phyloP scores from a whole-genome alignment of 768 basidiomycete genomes.

The Solioccasus polychromus region DNA sequence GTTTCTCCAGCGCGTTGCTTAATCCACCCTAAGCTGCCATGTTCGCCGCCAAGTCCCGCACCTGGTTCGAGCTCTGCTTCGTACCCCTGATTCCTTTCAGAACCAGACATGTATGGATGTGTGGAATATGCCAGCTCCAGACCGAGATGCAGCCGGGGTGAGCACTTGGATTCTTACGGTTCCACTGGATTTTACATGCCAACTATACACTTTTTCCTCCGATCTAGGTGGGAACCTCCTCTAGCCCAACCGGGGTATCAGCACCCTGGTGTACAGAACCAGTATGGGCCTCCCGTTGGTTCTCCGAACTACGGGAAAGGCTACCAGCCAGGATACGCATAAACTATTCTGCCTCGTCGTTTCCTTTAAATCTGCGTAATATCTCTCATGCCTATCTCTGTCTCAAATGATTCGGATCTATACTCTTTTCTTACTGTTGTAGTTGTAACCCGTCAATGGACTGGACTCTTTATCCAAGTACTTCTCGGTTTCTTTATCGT shows the following conservation, averaged over 20 bases:
- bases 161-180: slow-evolving; percentile 21
- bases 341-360: not conserved
- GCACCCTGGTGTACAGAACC: slow-evolving; percentile 29
- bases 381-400: slow-evolving; percentile 6
- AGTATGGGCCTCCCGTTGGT: slow-evolving; percentile 7
- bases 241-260: slow-evolving; percentile 35
- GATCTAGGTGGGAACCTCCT: slow-evolving; percentile 35
- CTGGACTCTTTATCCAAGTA: not conserved
- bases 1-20: not conserved
- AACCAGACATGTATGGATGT: slow-evolving; percentile 64
- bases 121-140: slow-evolving; percentile 68
- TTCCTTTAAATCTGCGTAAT: not conserved
- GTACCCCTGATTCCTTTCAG: slow-evolving; percentile 67
- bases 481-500: slow-evolving; percentile 6
- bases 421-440: not conserved
- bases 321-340: slow-evolving; percentile 32
- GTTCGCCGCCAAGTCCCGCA: slow-evolving; percentile 58
- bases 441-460: not conserved
- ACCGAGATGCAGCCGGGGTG: slow-evolving; percentile 51
- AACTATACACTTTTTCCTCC: not conserved
- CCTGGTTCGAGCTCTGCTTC: slow-evolving; percentile 77
- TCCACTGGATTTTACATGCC: no score
- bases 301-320: slow-evolving; percentile 16
- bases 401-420: not conserved
- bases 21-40: slow-evolving; percentile 47